Evolutionary conservation across 495 filamentous ascomycete genomes (phyloP), one percentile per base, ranked within the genome.

Genomic region (Talaromyces ruber): DNA sequence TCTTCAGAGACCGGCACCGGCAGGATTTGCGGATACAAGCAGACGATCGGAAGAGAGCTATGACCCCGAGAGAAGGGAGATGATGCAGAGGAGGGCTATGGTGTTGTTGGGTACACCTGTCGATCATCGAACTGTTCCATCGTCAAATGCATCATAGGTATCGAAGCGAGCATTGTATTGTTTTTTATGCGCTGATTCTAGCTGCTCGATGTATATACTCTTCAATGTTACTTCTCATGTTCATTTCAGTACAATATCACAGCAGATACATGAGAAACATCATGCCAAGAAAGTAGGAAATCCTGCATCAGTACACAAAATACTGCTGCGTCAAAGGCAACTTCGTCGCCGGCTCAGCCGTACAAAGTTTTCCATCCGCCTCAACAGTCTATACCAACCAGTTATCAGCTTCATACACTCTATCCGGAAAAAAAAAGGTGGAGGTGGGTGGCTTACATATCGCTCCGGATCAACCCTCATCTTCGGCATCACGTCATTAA

Each of bases 391-490:
- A 52, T 39, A 16, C n/a, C 53, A 25, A 57, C 60, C 50, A 57
- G n/a, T 32, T 21, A 52, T 52, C 25, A 54, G 51, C 51, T 28
- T 54, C 51, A 47, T 24, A 16, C 16, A 0, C 12, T 39, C 14
- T 32, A 16, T 25, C 12, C 6, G 12, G 7, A n/a, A 61, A 30
- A 24, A 56, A 24, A 50, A 28, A 54, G 21, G 28, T 16, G 8
- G 43, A 32, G 50, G 43, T n/a, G n/a, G n/a, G n/a, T n/a, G 53
- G 77, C 79, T 75, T 65, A 82, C 77, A 74, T 97, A 98, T 66
- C 82, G 85, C 78, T 98, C 94, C 9, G 94, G 91, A 68, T 98
- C 92, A 45, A 98, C 94, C 71, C 81, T 87, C 92, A 98, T 98
- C 76, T 81, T 86, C 18, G 94, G 94, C 87, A 87, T 92, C 21